Evolutionary conservation across 208 protist species (phyloP), one percentile per base, ranked within the genome.

Genomic region (Crithidia bombi): DNA sequence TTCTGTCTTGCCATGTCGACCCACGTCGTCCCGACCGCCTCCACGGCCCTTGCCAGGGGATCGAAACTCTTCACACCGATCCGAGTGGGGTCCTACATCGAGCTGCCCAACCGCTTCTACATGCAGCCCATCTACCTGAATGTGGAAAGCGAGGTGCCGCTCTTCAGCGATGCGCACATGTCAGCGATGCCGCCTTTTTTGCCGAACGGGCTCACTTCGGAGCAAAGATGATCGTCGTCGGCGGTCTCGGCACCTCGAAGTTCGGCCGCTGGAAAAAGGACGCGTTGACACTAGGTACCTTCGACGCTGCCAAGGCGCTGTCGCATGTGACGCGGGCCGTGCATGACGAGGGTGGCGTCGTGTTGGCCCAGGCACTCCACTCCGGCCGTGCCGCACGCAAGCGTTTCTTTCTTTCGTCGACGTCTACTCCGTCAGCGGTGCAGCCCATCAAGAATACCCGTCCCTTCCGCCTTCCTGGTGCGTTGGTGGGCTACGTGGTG

Each of bases 321-420:
- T 81, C 65, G 17, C 70, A 67, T 17, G 93, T 98, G 25, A 98
- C 94, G 5, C n/a, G 68, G 0, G 91, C 92, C 0, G 90, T 98
- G 17, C 95, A 98, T 72, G 21, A 49, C 25, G 86, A 97, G 58
- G 94, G 89, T 9, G 87, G 91, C 5, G 86, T 91, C 73, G 89
- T 98, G 25, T 72, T 96, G 5, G 96, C 97, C 30, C 95, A 98
- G 80, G 95, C 97, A 30, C 86, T 98, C 52, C 95, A 98, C 81
- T 72, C 85, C 3, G 96, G 96, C 0, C 84, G 95, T 10, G 91
- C 93, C 9, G 83, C 89, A 7, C 81, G 89, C n/a, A 74, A 78
- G 25, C 55, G 66, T 0, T 77, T 68, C 49, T 85, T 77, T 39
- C 14, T 93, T 33, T 93, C 90, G 21, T 59, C 88, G 28, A 89